phyloP scores from a whole-genome alignment of 2,329 filamentous ascomycete genomes.

The Arthrobotrys iridis region DNA sequence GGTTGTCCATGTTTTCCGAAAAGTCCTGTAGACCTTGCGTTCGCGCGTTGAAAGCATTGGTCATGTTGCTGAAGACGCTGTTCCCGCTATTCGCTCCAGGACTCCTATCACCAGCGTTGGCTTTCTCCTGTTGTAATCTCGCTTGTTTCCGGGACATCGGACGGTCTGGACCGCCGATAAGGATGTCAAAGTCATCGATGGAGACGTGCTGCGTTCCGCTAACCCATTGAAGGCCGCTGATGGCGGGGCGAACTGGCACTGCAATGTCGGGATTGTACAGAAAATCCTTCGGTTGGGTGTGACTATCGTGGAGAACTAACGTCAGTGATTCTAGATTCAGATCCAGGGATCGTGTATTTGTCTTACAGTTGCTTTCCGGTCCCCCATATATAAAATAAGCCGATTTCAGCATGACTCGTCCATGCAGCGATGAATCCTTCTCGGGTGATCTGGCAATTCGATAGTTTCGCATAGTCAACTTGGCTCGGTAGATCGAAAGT shows the following conservation, averaged over 20 bases:
- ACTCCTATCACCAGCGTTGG: constrained; percentile 65
- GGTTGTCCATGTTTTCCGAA: constrained; percentile 82
- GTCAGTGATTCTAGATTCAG: background rate
- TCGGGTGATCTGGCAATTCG: constrained; percentile 50
- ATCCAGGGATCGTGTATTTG: background rate
- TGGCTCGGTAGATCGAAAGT: constrained; percentile 26
- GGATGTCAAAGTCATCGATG: constrained; percentile 83
- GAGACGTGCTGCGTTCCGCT: constrained; percentile 92
- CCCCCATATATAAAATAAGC: constrained; percentile 85
- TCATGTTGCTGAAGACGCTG: constrained; percentile 77
- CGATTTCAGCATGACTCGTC: constrained; percentile 86
- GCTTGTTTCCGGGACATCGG: constrained; percentile 90
- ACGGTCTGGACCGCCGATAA: constrained; percentile 83
- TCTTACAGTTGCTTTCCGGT: constrained; percentile 72
- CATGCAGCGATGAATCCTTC: constrained; percentile 83
- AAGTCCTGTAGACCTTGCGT: constrained; percentile 86
- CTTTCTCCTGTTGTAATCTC: constrained; percentile 58
- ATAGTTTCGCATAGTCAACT: constrained; percentile 28
- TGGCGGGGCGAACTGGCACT: constrained; percentile 84
- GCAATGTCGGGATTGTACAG: constrained; percentile 80
- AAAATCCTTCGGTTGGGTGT: constrained; percentile 67
- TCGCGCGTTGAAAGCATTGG: constrained; percentile 85
- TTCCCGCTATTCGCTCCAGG: constrained; percentile 63
- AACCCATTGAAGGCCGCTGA: constrained; percentile 96
- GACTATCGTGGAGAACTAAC: background rate